Percentiles rank a stretch among this genome's conserved stretches.
Conservation (phyloP, 495 filamentous ascomycete species). For the Baudoinia panamericana region DNA sequence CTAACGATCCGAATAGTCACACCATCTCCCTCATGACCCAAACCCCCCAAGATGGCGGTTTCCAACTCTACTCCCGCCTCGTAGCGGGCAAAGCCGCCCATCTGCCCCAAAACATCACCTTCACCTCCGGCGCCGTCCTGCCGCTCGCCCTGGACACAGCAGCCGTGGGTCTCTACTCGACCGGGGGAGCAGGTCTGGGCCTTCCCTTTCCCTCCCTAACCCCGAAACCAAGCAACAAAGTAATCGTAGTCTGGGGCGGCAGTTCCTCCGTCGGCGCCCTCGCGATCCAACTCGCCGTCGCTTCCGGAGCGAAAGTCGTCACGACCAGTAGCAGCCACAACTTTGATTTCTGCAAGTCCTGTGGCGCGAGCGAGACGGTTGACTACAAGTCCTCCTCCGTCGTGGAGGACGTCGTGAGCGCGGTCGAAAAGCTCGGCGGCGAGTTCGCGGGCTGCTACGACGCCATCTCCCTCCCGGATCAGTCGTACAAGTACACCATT, state of each 20-base stretch:
- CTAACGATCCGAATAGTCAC: conserved; percentile 21
- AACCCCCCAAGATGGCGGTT: conserved; percentile 28
- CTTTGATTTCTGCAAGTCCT: conserved; percentile 36
- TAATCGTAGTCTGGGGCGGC: conserved; percentile 49
- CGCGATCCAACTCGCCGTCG: conserved; percentile 48
- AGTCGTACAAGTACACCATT: conserved; percentile 16
- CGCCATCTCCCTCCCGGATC: conserved; percentile 21
- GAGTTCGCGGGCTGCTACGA: conserved; percentile 26
- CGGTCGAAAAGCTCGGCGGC: conserved; percentile 21
- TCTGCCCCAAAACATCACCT: conserved; percentile 38
- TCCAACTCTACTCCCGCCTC: conserved; percentile 38
- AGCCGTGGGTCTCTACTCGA: conserved; percentile 37
- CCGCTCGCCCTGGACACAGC: conserved; percentile 45
- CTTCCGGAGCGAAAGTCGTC: conserved; percentile 47
- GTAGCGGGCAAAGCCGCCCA: conserved; percentile 27
- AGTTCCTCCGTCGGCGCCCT: conserved; percentile 44
- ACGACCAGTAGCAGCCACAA: conserved; percentile 43
- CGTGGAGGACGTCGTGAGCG: conserved; percentile 27
- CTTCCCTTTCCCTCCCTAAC: conserved; percentile 27
- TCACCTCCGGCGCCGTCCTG: conserved; percentile 36
- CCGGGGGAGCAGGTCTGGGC: conserved; percentile 24
- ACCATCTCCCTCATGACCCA: conserved; percentile 21
- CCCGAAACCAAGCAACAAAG: conserved; percentile 28
- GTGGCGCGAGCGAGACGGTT: conserved; percentile 40
- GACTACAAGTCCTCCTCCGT: conserved; percentile 40